Evolutionary conservation across 306 rosid genomes (phyloP).

Genomic region (Vigna angularis): DNA sequence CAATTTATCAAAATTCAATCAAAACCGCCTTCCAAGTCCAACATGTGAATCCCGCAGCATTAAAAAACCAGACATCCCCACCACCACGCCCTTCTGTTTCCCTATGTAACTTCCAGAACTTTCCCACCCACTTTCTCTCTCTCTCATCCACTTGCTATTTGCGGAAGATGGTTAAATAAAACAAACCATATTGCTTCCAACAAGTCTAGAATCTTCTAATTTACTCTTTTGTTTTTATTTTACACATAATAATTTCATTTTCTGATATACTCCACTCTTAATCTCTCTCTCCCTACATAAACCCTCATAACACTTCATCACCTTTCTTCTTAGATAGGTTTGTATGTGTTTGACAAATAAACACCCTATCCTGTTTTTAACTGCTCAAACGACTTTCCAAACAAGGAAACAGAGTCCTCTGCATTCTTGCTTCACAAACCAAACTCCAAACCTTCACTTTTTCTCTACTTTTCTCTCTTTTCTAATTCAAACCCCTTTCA

Average conservation of each 20-base stretch:
- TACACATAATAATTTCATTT: not conserved
- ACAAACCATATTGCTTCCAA: constrained; percentile 33
- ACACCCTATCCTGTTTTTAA: constrained; percentile 27
- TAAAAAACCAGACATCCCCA: constrained; percentile 34
- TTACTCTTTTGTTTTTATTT: not conserved
- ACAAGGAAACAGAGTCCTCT: constrained; percentile 39
- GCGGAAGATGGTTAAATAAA: constrained; percentile 21
- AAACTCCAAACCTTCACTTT: constrained; percentile 2
- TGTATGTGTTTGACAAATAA: not conserved
- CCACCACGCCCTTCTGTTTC: not conserved
- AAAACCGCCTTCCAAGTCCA: constrained; percentile 29
- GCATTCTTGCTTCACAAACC: not conserved
- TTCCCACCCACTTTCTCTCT: constrained; percentile 42
- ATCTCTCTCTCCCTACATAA: constrained; percentile 35
- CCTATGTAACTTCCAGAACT: constrained; percentile 60
- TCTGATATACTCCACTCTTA: not conserved
- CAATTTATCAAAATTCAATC: not conserved
- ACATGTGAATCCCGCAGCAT: constrained; percentile 47
- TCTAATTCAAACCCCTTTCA: not conserved
- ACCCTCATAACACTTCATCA: not conserved
- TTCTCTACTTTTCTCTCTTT: not conserved
- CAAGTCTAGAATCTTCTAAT: constrained; percentile 59
- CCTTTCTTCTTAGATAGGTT: constrained; percentile 21
- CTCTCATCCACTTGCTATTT: constrained; percentile 44
- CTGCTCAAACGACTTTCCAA: constrained; percentile 55